A percentile compares a stretch with the other conserved stretches of the same genome.
Evolutionary conservation across 352 stramenopile genomes (phyloP).

Genomic region (Phytophthora meadii): DNA sequence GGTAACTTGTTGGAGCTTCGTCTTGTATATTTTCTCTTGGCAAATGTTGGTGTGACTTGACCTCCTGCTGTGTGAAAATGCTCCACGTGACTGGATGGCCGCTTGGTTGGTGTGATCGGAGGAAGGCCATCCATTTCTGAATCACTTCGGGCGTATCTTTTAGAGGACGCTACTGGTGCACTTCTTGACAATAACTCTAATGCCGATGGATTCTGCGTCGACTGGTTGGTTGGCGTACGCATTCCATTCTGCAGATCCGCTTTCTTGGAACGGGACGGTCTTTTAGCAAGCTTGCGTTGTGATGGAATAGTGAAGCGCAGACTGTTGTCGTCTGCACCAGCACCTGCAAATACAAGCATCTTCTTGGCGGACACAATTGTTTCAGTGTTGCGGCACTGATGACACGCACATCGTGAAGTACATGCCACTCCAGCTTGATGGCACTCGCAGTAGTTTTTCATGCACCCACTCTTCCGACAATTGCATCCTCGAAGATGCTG

Average conservation of each 20-base stretch:
- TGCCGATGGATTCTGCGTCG: conserved; percentile 35
- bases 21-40: conserved; percentile 56
- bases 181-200: conserved; percentile 70
- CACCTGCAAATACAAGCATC: conserved; percentile 62
- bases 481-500: conserved; percentile 95
- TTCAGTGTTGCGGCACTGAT: conserved; percentile 78
- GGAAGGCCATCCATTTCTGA: conserved; percentile 13
- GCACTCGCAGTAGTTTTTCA: conserved; percentile 99
- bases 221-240: conserved; percentile 34
- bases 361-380: conserved; percentile 74
- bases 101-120: conserved; percentile 36
- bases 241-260: conserved; percentile 3
- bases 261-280: conserved; percentile 12
- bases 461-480: conserved; percentile 95
- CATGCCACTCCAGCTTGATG: conserved; percentile 91
- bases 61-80: conserved; percentile 24
- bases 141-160: conserved; percentile 12
- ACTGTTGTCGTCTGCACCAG: conserved; percentile 22
- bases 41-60: conserved; percentile 33
- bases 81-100: conserved; percentile 32
- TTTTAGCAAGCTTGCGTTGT: conserved; percentile 38
- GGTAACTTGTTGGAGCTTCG: conserved; percentile 32
- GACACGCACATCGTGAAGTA: conserved; percentile 84
- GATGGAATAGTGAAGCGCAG: conserved; percentile 11
- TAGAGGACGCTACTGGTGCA: conserved; percentile 40